Evolutionary conservation across 768 basidiomycete species (phyloP), one percentile per base, ranked within the genome.

Genomic region (Obba rivulosa): DNA sequence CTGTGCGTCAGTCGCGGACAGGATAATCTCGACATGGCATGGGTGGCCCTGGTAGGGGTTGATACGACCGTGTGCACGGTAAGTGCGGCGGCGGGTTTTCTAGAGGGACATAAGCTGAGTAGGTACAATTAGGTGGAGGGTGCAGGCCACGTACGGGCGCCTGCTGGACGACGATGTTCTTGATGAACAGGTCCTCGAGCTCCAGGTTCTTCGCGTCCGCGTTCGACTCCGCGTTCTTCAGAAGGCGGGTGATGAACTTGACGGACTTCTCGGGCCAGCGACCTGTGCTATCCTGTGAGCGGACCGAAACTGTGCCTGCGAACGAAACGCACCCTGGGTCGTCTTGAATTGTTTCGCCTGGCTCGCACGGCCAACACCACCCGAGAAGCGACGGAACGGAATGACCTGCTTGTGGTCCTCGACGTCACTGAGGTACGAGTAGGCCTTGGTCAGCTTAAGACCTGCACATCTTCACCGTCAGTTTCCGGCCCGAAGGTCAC

Each of bases 201-300:
- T 92, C 89, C 56, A 99, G 75, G 71, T 83, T 91, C 79, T 99
- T 99, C 61, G 91, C 91, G 62, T 98, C 94, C 54, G 96, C 96
- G 69, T 99, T 99, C 58, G 96, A 86, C 71, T 98, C 95, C 37
- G 96, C 96, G 70, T 99, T 99, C 81, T 98, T 98, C 66, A 99
- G 71, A 46, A 99, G 82, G 58, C 90, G 84, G 54, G 85, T 78
- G 66, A 99, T 86, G 79, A 93, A 95, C 69, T 87, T 87, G 71
- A 96, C 83, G 43, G 92, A 97, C 76, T 99, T 98, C 77, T 92
- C 94, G 66, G 96, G 96, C 96, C 96, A 98, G 66, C 96, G 95
- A 84, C 96, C 95, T 97, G 58, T 49, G 8, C 18, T 36, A 20
- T 22, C 3, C 5, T 34, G 18, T 24, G 46, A 52, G 25, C 22